Evolutionary conservation across 441 rosid species (phyloP).

Genomic region (Corymbia citriodora): DNA sequence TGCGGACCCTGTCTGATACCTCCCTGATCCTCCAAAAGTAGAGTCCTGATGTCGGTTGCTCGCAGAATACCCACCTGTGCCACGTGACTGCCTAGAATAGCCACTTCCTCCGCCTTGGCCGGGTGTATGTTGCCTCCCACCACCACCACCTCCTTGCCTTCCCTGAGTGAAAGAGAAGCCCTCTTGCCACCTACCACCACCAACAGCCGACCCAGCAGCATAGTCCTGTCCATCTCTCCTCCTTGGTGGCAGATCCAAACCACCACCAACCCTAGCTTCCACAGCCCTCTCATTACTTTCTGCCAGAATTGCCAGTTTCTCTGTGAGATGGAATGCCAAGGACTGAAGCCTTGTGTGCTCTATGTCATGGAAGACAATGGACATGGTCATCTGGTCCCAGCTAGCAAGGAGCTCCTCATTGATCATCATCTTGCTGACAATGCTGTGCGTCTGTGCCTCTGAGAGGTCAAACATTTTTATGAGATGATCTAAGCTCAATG

Average conservation of each 20-base stretch:
- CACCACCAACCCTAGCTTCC: constrained; percentile 59
- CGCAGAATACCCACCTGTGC: constrained; percentile 32
- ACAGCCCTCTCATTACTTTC: constrained; percentile 72
- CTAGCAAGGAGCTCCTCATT: constrained; percentile 69
- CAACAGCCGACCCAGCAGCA: constrained; percentile 28
- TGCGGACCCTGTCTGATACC: constrained; percentile 12
- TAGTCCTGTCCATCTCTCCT: constrained; percentile 70
- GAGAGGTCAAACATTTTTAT: constrained; percentile 60
- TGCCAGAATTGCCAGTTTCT: constrained; percentile 46
- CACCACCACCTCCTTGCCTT: constrained; percentile 49
- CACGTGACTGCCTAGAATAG: constrained; percentile 36
- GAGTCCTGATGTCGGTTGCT: neutral
- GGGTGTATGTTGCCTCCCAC: constrained; percentile 29
- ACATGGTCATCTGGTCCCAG: constrained; percentile 81
- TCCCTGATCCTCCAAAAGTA: constrained; percentile 31
- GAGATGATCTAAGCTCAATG: constrained; percentile 54
- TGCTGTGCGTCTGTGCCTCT: constrained; percentile 42
- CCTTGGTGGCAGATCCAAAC: constrained; percentile 54
- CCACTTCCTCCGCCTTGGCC: constrained; percentile 34
- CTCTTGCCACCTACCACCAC: constrained; percentile 71
- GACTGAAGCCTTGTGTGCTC: constrained; percentile 66
- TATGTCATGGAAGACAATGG: constrained; percentile 65
- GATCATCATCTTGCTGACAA: constrained; percentile 76
- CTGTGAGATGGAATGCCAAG: constrained; percentile 72
- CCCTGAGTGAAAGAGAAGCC: constrained; percentile 39